phyloP scores from a whole-genome alignment of 1,284 basidiomycete species.

The Heterobasidion irregulare region DNA sequence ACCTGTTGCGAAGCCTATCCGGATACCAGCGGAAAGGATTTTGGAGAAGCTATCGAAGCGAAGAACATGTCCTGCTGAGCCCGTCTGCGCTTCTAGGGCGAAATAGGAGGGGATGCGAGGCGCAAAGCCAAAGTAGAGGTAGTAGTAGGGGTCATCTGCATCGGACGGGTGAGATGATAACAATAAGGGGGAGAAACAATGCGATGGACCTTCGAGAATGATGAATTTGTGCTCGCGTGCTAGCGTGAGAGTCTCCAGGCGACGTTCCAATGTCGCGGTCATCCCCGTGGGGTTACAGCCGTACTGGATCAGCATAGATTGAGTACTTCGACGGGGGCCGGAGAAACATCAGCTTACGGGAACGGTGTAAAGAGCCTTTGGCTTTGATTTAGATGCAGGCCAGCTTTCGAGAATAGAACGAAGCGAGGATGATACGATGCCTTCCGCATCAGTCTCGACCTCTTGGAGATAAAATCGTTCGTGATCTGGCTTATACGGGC shows the following conservation, averaged over 20 bases:
- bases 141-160: slow-evolving; percentile 75
- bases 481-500: background rate
- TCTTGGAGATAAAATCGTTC: slow-evolving; percentile 35
- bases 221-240: slow-evolving; percentile 73
- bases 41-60: slow-evolving; percentile 89
- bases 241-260: slow-evolving; percentile 71
- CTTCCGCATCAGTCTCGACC: slow-evolving; percentile 73
- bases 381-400: slow-evolving; percentile 66
- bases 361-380: slow-evolving; percentile 81
- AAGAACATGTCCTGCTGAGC: slow-evolving; percentile 69
- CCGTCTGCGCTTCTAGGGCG: slow-evolving; percentile 50
- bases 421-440: slow-evolving; percentile 61
- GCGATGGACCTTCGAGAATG: slow-evolving; percentile 67
- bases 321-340: background rate
- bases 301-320: slow-evolving; percentile 35
- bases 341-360: slow-evolving; percentile 35
- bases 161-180: background rate
- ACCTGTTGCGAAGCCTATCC: slow-evolving; percentile 79
- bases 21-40: slow-evolving; percentile 75
- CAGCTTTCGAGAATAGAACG: slow-evolving; percentile 67
- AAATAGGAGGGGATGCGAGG: slow-evolving; percentile 73
- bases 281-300: slow-evolving; percentile 82
- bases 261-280: slow-evolving; percentile 67
- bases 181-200: slow-evolving; percentile 10
- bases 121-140: slow-evolving; percentile 60